These are phyloP conservation scores for Colletotrichum sp. DNA, from an alignment of 2,329 filamentous ascomycete species.

Conservation along the genomic window DNA sequence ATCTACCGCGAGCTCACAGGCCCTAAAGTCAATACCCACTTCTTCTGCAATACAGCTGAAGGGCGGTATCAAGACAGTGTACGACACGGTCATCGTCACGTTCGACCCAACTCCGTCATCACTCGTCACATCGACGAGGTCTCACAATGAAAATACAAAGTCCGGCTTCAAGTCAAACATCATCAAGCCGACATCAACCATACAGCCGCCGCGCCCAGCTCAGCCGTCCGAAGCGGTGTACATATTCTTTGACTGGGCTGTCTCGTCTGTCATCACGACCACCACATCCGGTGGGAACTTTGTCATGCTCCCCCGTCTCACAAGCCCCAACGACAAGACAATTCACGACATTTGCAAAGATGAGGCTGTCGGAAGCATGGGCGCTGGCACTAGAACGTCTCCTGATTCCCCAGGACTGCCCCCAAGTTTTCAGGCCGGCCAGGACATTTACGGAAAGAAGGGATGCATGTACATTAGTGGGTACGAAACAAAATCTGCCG, in stretches of 20 bases:
- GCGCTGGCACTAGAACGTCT: neutral
- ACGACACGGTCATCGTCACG: too few relatives aligned
- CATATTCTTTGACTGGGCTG: neutral
- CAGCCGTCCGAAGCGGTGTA: neutral
- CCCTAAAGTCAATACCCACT: too few relatives aligned
- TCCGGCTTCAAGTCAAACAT: neutral
- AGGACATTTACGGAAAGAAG: neutral
- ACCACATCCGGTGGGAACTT: neutral
- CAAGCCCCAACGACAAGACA: neutral
- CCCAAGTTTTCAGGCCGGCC: neutral
- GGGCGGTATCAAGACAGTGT: too few relatives aligned
- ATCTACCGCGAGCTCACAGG: too few relatives aligned
- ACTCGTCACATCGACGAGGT: neutral
- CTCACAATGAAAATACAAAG: neutral
- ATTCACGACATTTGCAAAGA: neutral
- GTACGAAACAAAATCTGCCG: neutral
- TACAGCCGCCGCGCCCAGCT: neutral
- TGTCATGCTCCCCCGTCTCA: neutral
- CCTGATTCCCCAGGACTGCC: neutral
- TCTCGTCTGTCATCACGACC: neutral
- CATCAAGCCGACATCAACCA: neutral
- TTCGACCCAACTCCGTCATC: too few relatives aligned
- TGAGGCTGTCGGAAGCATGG: neutral
- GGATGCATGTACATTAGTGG: neutral
- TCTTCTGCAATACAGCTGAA: too few relatives aligned